A percentile compares a stretch with the other conserved stretches of the same genome.
These are phyloP conservation scores for Raddia distichophylla DNA, from an alignment of 176 grass and related monocot genomes.

Conservation along the genomic window DNA sequence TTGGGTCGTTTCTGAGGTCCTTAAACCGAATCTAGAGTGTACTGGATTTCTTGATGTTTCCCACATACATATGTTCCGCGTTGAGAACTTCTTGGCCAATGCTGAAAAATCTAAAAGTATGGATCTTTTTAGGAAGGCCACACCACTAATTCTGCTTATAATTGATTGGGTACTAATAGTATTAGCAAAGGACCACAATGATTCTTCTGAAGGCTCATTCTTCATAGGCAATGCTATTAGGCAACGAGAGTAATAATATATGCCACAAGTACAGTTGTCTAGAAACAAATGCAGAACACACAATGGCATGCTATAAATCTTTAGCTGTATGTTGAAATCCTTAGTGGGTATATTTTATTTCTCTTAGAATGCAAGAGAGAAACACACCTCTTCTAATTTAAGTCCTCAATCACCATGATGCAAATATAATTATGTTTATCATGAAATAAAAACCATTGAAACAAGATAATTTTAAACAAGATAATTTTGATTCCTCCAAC, in stretches of 20 bases:
- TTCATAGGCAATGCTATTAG: not conserved
- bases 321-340: conserved; percentile 5
- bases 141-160: conserved; percentile 2
- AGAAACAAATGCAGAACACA: not conserved
- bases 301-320: conserved; percentile 16
- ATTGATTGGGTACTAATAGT: conserved; percentile 6
- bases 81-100: conserved; percentile 79
- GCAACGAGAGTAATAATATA: not conserved
- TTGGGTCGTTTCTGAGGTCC: conserved; percentile 85
- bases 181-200: not conserved
- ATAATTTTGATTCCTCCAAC: conserved; percentile 18
- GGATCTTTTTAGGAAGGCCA: not conserved
- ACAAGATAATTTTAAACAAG: not conserved
- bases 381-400: conserved; percentile 30
- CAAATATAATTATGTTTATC: conserved; percentile 8
- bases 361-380: not conserved
- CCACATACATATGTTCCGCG: conserved; percentile 77
- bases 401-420: not conserved
- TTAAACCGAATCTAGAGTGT: conserved; percentile 76
- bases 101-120: conserved; percentile 73
- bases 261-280: not conserved
- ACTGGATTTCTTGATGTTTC: conserved; percentile 90
- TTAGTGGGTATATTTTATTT: not conserved
- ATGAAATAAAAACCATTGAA: conserved; percentile 4
- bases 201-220: not conserved